Percentiles rank a stretch among this genome's conserved stretches.
Evolutionary conservation across 2,329 filamentous ascomycete species (phyloP).

Genomic region (Ophiosphaerella korrae): DNA sequence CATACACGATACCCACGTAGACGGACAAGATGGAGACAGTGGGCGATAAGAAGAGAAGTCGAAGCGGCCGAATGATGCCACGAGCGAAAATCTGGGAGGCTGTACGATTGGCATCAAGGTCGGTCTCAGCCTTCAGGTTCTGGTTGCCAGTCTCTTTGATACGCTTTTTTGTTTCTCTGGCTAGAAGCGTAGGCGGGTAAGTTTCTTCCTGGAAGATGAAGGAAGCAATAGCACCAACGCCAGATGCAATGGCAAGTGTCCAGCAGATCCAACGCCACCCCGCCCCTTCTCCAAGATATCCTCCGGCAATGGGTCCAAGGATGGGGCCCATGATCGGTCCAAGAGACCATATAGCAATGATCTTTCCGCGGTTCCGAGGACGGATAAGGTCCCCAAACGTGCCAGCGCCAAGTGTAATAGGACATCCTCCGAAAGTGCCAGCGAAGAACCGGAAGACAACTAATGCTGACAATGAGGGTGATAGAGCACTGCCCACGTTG

Average conservation of each 20-base stretch:
- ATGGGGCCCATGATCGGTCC: conserved; percentile 19
- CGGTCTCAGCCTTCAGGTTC: conserved; percentile 6
- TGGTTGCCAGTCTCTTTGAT: conserved; percentile 15
- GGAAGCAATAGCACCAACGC: conserved; percentile 29
- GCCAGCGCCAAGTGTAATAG: conserved; percentile 24
- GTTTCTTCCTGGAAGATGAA: conserved; percentile 63
- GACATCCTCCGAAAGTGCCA: conserved; percentile 22
- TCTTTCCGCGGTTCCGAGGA: conserved; percentile 20
- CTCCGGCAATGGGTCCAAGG: conserved; percentile 12
- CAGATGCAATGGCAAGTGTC: conserved; percentile 50
- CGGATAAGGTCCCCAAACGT: conserved; percentile 27
- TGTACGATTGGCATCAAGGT: conserved; percentile 5
- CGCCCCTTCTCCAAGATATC: conserved; percentile 13
- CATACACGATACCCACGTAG: conserved; percentile 38
- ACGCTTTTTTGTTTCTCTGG: conserved; percentile 11
- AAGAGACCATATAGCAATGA: conserved; percentile 23
- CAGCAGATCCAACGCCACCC: conserved; percentile 27
- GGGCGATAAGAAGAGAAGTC: conserved; percentile 57
- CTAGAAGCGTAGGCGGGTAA: conserved; percentile 73
- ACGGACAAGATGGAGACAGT: conserved; percentile 16
- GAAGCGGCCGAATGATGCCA: conserved; percentile 56
- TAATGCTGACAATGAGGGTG: conserved; percentile 22
- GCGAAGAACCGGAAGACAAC: conserved; percentile 32
- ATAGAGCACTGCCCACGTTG: conserved; percentile 47
- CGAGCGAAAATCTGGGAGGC: conserved; percentile 13